phyloP scores from a whole-genome alignment of 805 yeast species.

The Alloascoidea africana region DNA sequence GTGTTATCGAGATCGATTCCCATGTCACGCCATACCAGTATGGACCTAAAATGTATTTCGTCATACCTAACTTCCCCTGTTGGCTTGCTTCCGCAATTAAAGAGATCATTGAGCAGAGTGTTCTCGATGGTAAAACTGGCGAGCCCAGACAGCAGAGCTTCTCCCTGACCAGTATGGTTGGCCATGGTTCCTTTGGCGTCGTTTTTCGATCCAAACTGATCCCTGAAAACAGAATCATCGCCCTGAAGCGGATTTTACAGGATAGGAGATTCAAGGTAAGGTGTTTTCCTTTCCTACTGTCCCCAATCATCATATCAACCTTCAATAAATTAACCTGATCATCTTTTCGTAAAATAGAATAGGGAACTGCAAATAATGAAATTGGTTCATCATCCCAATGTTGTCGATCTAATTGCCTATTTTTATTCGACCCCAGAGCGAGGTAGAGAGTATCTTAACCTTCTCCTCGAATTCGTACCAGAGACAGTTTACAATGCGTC shows the following conservation, averaged over 20 bases:
- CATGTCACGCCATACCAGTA: no score
- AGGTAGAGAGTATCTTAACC: constrained; percentile 51
- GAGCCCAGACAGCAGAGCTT: constrained; percentile 48
- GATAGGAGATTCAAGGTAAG: constrained; percentile 87
- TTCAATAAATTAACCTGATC: no score
- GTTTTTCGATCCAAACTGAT: constrained; percentile 78
- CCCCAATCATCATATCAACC: no score
- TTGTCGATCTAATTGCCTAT: constrained; percentile 56
- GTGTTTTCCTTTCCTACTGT: no score
- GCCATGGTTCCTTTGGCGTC: constrained; percentile 98
- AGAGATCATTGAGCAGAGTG: constrained; percentile 39
- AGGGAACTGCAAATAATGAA: constrained; percentile 77
- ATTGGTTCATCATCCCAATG: constrained; percentile 49
- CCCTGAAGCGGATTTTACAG: constrained; percentile 91
- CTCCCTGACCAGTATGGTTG: constrained; percentile 79
- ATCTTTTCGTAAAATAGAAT: no score
- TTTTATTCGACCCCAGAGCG: constrained; percentile 51
- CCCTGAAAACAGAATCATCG: constrained; percentile 68
- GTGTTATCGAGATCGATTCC: no score
- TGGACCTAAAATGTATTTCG: no score
- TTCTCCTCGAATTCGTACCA: constrained; percentile 66
- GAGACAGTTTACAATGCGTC: constrained; percentile 68
- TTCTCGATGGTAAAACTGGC: constrained; percentile 58
- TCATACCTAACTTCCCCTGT: no score
- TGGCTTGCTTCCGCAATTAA: no score